Evolutionary conservation across 176 grass and related monocot genomes (phyloP).

Genomic region (Saccharum spontaneum): DNA sequence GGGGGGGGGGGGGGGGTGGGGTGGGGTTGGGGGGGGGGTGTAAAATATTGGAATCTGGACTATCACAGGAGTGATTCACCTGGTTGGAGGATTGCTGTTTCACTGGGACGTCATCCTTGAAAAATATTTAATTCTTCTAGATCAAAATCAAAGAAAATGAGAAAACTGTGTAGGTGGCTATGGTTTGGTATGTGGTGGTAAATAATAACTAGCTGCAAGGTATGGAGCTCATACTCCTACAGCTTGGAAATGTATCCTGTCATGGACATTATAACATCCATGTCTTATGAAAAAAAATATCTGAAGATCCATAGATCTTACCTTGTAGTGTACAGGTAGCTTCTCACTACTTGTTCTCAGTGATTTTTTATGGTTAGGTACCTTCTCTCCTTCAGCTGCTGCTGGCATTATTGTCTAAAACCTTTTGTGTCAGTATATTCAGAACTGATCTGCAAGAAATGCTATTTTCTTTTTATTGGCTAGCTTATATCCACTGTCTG

Average conservation of each 20-base stretch:
- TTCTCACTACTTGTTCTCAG: too few species aligned
- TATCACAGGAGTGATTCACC: not conserved
- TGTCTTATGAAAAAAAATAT: not conserved
- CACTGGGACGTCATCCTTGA: not conserved
- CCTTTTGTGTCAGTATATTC: constrained; percentile 11
- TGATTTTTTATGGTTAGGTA: too few species aligned
- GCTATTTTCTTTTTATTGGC: not conserved
- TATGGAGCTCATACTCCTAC: not conserved
- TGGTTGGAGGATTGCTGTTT: not conserved
- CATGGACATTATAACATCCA: not conserved
- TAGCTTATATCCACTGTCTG: not conserved
- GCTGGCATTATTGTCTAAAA: not conserved
- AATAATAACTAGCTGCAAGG: constrained; percentile 4
- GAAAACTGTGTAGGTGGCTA: not conserved
- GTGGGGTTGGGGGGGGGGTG: too few species aligned
- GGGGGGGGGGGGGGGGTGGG: too few species aligned
- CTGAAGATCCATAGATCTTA: not conserved
- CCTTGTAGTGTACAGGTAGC: not conserved
- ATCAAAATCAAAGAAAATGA: constrained; percentile 3
- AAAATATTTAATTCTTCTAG: not conserved
- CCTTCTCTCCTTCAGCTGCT: not conserved
- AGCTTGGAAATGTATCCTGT: constrained; percentile 4
- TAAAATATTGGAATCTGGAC: constrained; percentile 7
- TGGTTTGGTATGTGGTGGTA: not conserved
- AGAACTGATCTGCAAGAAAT: constrained; percentile 1